Conservation (phyloP, 2,329 filamentous ascomycete species). For the Colletotrichum incanum region DNA sequence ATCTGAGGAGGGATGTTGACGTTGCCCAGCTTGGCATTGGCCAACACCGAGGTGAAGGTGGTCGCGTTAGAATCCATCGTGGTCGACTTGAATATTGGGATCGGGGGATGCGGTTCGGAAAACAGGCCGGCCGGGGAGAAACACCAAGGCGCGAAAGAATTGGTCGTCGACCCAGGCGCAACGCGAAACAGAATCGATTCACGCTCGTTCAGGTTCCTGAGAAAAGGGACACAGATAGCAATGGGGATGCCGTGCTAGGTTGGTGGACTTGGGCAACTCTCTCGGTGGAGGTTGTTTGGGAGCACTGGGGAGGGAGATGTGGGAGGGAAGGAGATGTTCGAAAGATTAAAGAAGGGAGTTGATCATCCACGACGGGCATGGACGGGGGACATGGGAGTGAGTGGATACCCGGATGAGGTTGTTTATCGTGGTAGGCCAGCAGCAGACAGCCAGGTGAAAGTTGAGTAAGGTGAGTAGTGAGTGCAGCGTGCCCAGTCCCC, state of each 20-base stretch:
- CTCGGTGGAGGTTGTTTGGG: constrained; percentile 21
- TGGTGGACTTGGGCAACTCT: constrained; percentile 29
- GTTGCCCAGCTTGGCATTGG: constrained; percentile 69
- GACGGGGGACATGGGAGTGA: constrained; percentile 19
- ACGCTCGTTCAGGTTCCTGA: constrained; percentile 18
- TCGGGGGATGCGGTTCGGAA: background rate
- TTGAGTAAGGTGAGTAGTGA: background rate
- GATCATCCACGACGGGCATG: constrained; percentile 24
- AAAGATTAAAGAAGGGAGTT: constrained; percentile 39
- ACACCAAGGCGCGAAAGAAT: constrained; percentile 25
- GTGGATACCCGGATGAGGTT: constrained; percentile 39
- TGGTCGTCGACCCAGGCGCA: constrained; percentile 11
- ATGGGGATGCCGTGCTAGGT: constrained; percentile 15
- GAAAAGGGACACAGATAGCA: background rate
- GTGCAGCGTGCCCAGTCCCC: background rate
- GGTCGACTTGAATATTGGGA: constrained; percentile 17
- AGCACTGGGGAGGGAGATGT: constrained; percentile 23
- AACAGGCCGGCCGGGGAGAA: background rate
- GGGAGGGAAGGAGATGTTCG: constrained; percentile 23
- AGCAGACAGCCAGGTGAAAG: constrained; percentile 5
- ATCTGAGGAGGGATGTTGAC: constrained; percentile 70
- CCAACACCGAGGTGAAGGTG: constrained; percentile 79
- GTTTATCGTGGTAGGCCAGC: constrained; percentile 18
- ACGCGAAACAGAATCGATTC: constrained; percentile 12
- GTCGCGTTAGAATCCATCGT: constrained; percentile 73